Evolutionary conservation across 2,329 filamentous ascomycete genomes (phyloP).

Genomic region (Ophidiomyces ophidiicola): DNA sequence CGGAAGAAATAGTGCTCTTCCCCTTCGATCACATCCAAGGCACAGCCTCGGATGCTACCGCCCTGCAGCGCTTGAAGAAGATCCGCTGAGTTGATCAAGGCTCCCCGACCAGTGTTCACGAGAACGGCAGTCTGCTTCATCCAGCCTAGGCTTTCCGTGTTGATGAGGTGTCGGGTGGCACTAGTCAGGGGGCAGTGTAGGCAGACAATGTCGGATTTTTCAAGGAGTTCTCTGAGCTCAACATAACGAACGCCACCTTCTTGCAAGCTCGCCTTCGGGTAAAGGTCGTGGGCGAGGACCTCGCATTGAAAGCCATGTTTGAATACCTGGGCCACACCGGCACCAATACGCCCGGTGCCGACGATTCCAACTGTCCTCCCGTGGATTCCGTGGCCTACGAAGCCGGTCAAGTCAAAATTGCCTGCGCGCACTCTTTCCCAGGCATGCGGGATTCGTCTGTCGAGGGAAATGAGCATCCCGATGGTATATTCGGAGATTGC

Average conservation of each 20-base stretch:
- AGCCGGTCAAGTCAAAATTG: slow-evolving; percentile 54
- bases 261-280: slow-evolving; percentile 38
- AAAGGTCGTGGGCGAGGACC: slow-evolving; percentile 51
- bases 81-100: slow-evolving; percentile 48
- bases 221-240: slow-evolving; percentile 44
- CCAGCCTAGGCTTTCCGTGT: slow-evolving; percentile 38
- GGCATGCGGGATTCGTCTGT: slow-evolving; percentile 55
- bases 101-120: slow-evolving; percentile 57
- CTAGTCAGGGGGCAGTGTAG: slow-evolving; percentile 55
- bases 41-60: slow-evolving; percentile 48
- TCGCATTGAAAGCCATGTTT: slow-evolving; percentile 50
- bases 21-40: slow-evolving; percentile 57
- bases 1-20: slow-evolving; percentile 51
- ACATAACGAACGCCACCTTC: slow-evolving; percentile 40
- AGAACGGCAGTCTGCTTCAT: slow-evolving; percentile 52
- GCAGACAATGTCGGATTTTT: slow-evolving; percentile 48
- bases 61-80: slow-evolving; percentile 51
- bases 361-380: slow-evolving; percentile 56
- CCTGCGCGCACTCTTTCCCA: slow-evolving; percentile 57
- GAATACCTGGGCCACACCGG: slow-evolving; percentile 50
- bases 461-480: slow-evolving; percentile 54
- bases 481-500: slow-evolving; percentile 59
- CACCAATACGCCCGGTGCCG: slow-evolving; percentile 53
- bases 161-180: slow-evolving; percentile 49
- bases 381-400: slow-evolving; percentile 45